Conservation (phyloP, 73 alveolate genomes). For the Durusdinium trenchii region DNA sequence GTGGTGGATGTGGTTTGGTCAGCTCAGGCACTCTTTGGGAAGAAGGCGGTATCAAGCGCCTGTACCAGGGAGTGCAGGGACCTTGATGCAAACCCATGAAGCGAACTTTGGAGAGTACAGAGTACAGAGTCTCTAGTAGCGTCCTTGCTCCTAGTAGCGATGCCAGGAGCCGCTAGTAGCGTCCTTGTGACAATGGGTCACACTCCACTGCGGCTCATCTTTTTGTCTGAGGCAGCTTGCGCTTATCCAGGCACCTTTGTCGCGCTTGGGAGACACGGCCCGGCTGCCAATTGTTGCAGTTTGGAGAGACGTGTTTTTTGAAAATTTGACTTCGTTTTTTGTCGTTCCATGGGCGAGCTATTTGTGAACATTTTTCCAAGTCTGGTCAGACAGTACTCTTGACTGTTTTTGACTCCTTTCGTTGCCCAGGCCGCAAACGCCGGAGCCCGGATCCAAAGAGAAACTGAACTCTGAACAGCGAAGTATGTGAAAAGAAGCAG, state of each 20-base stretch:
- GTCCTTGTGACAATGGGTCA: neutral
- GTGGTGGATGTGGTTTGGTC: neutral
- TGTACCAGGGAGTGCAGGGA: conserved; percentile 78
- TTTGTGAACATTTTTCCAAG: neutral
- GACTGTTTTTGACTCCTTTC: neutral
- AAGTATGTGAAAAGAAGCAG: neutral
- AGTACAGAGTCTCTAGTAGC: conserved; percentile 6
- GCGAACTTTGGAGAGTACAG: no score
- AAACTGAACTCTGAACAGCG: neutral
- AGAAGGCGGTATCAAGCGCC: conserved; percentile 71
- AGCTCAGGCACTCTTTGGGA: conserved; percentile 83
- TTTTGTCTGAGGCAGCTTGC: conserved; percentile 54
- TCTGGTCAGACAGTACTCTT: conserved; percentile 21
- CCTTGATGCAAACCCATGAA: no score
- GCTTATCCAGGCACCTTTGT: conserved; percentile 87
- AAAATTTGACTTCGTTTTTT: no score
- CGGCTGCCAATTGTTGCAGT: neutral
- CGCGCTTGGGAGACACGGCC: conserved; percentile 87
- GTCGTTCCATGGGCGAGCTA: neutral
- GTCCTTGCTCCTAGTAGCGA: neutral
- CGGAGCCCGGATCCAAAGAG: neutral
- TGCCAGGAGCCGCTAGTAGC: neutral
- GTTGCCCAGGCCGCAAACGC: neutral
- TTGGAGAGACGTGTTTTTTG: no score
- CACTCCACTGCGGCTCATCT: neutral